These are phyloP conservation scores for Lentinula edodes DNA, from an alignment of 768 basidiomycete species.

Conservation along the genomic window DNA sequence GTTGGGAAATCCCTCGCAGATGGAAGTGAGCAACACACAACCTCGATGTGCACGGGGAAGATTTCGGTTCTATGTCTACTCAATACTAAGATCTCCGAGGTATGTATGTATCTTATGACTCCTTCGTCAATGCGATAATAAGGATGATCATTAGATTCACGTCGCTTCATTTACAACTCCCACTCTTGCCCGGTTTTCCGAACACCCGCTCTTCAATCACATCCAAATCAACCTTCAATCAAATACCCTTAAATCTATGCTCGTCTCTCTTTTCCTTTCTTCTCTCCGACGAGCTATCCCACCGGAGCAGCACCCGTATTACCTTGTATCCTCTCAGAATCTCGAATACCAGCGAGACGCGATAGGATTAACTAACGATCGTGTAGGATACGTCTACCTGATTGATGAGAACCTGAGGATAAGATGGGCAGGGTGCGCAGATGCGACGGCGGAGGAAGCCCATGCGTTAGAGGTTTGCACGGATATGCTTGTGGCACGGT, in stretches of 20 bases:
- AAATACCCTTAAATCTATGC: slow-evolving; percentile 86
- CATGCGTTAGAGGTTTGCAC: slow-evolving; percentile 64
- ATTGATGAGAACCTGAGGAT: slow-evolving; percentile 82
- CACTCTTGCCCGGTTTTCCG: slow-evolving; percentile 45
- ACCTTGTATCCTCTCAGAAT: slow-evolving; percentile 77
- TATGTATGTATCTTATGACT: slow-evolving; percentile 23
- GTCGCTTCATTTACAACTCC: slow-evolving; percentile 62
- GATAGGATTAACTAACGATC: slow-evolving; percentile 83
- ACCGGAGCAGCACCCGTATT: slow-evolving; percentile 55
- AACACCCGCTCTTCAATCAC: slow-evolving; percentile 62
- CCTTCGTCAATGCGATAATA: not conserved
- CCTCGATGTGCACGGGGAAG: slow-evolving; percentile 67
- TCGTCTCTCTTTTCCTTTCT: slow-evolving; percentile 80
- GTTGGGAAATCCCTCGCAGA: slow-evolving; percentile 62
- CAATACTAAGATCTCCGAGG: slow-evolving; percentile 86
- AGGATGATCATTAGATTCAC: slow-evolving; percentile 55
- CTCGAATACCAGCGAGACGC: slow-evolving; percentile 83
- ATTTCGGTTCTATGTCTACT: slow-evolving; percentile 80
- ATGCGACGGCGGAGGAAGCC: slow-evolving; percentile 71
- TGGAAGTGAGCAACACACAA: slow-evolving; percentile 60
- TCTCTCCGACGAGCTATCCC: slow-evolving; percentile 68
- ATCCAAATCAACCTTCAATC: slow-evolving; percentile 92
- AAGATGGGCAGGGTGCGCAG: slow-evolving; percentile 90
- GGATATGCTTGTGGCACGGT: slow-evolving; percentile 60
- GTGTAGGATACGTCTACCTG: slow-evolving; percentile 88